Percentiles rank a stretch among this genome's conserved stretches.
phyloP scores from a whole-genome alignment of 148 eudicot genomes.

The Selenicereus undatus region DNA sequence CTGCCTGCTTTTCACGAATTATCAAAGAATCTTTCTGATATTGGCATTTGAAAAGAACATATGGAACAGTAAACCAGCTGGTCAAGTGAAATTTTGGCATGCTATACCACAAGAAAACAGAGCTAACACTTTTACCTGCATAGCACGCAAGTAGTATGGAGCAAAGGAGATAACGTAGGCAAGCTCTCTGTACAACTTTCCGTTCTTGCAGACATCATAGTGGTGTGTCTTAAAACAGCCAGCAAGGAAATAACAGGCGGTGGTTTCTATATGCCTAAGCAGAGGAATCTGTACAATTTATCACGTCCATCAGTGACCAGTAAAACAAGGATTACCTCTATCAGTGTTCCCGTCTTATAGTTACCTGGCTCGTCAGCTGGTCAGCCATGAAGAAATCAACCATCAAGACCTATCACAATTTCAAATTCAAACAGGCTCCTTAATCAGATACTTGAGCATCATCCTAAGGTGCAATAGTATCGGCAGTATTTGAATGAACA shows the following conservation, averaged over 20 bases:
- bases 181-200: conserved; percentile 64
- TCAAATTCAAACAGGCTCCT: conserved; percentile 2
- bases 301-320: not conserved
- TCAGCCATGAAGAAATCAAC: conserved; percentile 99
- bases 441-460: conserved; percentile 6
- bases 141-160: conserved; percentile 96
- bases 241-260: conserved; percentile 74
- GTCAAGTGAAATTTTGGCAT: not conserved
- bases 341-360: not conserved
- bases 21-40: not conserved
- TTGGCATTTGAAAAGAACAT: not conserved
- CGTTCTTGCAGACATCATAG: conserved; percentile 58
- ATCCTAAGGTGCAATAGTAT: not conserved
- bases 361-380: conserved; percentile 97
- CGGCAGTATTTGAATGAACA: not conserved
- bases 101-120: not conserved
- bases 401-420: conserved; percentile 61
- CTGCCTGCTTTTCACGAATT: not conserved
- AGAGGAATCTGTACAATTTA: conserved; percentile 57
- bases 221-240: conserved; percentile 61
- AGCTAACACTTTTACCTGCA: conserved; percentile 58
- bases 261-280: conserved; percentile 72
- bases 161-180: conserved; percentile 92
- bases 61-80: not conserved
- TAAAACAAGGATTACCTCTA: not conserved